Evolutionary conservation across 352 stramenopile genomes (phyloP), one percentile per base, ranked within the genome.

Genomic region (Phytophthora meadii): DNA sequence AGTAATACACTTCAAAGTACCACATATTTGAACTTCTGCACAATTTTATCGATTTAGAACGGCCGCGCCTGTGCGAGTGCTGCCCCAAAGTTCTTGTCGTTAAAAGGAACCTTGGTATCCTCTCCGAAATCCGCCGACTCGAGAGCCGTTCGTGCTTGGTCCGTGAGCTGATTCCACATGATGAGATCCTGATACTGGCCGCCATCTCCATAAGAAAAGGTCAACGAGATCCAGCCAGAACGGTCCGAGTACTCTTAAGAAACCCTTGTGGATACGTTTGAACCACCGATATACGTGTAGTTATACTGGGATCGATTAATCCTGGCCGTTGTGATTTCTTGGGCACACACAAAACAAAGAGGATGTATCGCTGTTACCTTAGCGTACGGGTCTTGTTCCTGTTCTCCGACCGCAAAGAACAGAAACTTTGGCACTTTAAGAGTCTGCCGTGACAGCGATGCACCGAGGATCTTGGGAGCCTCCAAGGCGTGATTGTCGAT

Each of bases 101-200:
- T 41, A 1, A 41, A 15, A 15, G 8, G 36, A n/a, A 41, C 36
- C 6, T 41, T 40, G 5, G 36, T 5, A n/a, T 51, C 45, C 6
- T 45, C 14, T 2, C 45, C 45, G 19, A 51, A 51, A 30, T 19
- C 5, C 39, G 24, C 27, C 3, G 9, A 10, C 4, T 51, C 15
- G 11, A 51, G 14, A 5, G 45, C 45, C 4, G 15, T 1, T 8
- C 45, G 5, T 40, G 48, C 48, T 19, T 4, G 30, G 1, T 54
- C 30, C 2, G 30, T 42, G 14, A 54, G 48, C n/a, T 54, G 48
- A 3, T 54, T 34, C 48, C 48, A 54, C 48, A 44, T 30, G 25
- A 51, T 51, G 3, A 37, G 30, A 55, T 55, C 32, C n/a, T 55
- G 32, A 12, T 32, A 55, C 8, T 54, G 22, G 22, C 22, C 32